Percentiles rank a stretch among this genome's conserved stretches.
Evolutionary conservation across 192 early-diverging fungal genomes (phyloP).

Genomic region (Umbelopsis sp.): DNA sequence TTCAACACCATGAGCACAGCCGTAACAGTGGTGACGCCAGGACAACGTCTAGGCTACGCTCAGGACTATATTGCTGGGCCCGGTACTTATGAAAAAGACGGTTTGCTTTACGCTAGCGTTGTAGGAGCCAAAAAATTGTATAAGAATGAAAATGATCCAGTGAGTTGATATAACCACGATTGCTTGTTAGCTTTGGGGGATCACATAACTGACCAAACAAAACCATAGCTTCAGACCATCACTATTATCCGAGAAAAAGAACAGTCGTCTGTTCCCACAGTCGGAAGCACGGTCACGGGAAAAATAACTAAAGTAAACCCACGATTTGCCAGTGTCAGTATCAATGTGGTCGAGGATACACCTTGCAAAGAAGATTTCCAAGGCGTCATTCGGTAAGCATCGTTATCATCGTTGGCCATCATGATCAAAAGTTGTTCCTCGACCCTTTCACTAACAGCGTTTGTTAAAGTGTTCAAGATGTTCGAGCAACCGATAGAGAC

Average conservation of each 20-base stretch:
- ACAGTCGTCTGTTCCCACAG: constrained; percentile 74
- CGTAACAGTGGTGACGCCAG: constrained; percentile 66
- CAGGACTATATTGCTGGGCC: constrained; percentile 67
- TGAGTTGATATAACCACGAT: background rate
- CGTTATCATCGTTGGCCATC: background rate
- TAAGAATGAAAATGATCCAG: constrained; percentile 24
- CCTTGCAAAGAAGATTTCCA: constrained; percentile 87
- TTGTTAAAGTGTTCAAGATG: constrained; percentile 74
- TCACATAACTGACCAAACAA: no score
- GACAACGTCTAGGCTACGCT: constrained; percentile 73
- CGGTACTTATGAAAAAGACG: constrained; percentile 74
- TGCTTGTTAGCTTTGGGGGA: no score
- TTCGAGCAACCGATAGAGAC: constrained; percentile 93
- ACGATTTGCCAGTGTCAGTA: constrained; percentile 81
- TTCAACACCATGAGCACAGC: background rate
- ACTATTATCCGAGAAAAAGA: constrained; percentile 64
- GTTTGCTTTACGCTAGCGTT: constrained; percentile 69
- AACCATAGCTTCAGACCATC: constrained; percentile 49
- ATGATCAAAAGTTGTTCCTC: no score
- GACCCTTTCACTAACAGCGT: no score
- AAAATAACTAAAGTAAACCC: constrained; percentile 91
- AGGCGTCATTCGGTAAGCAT: constrained; percentile 74
- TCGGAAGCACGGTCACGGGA: constrained; percentile 78
- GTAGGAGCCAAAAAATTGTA: constrained; percentile 46
- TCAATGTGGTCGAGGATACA: constrained; percentile 85